Percentiles rank a stretch among this genome's conserved stretches.
Conservation (phyloP, 148 eudicot species). For the Rhododendron mucronatum region DNA sequence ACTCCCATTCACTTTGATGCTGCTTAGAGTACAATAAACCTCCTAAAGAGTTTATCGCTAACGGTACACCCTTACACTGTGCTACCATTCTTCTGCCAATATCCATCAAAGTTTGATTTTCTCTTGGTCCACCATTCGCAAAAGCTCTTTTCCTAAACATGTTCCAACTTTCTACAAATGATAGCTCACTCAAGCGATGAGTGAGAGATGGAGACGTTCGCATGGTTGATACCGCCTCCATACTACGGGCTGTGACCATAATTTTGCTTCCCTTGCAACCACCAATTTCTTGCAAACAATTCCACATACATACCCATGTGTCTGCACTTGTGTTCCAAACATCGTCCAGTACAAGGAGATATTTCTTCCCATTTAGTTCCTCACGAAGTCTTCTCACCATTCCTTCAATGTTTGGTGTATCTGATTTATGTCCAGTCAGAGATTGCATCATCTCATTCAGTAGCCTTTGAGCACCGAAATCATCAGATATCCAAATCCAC, state of each 20-base stretch:
- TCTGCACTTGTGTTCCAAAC: conserved; percentile 1
- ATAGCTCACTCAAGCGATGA: neutral
- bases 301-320: neutral
- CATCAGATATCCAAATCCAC: conserved; percentile 9
- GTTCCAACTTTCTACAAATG: neutral
- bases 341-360: conserved; percentile 16
- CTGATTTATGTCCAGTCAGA: neutral
- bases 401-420: neutral
- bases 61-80: neutral
- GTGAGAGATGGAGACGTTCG: neutral
- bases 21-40: neutral
- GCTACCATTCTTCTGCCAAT: neutral
- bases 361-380: conserved; percentile 1
- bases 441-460: neutral
- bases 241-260: no score
- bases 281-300: neutral
- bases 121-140: neutral
- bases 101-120: neutral
- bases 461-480: neutral
- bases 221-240: neutral
- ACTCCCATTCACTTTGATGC: neutral
- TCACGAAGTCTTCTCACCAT: neutral
- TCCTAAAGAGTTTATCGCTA: neutral
- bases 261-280: no score
- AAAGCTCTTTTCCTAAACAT: conserved; percentile 2